Evolutionary conservation across 352 stramenopile genomes (phyloP).

Genomic region (Phytophthora meadii): DNA sequence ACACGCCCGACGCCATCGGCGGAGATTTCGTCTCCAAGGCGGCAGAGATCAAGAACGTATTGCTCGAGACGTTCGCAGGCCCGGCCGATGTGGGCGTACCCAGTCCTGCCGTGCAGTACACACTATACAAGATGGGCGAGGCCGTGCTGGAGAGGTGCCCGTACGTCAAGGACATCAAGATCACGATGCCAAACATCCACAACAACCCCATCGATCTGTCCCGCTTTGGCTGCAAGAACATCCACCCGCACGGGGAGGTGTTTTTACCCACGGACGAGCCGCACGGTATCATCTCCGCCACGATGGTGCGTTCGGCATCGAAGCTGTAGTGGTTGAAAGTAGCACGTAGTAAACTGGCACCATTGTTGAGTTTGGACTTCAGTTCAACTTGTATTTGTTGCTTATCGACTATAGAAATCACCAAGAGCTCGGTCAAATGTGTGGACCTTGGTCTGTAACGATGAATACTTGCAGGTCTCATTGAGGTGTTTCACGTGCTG

Average conservation of each 20-base stretch:
- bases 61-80: slow-evolving; percentile 83
- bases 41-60: slow-evolving; percentile 64
- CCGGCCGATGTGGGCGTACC: slow-evolving; percentile 78
- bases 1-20: slow-evolving; percentile 49
- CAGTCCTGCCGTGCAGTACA: slow-evolving; percentile 84
- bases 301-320: slow-evolving; percentile 66
- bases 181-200: slow-evolving; percentile 91
- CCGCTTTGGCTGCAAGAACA: slow-evolving; percentile 87
- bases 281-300: slow-evolving; percentile 88
- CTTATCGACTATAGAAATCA: slow-evolving; percentile 48
- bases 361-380: background rate
- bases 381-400: background rate
- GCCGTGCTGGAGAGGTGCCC: slow-evolving; percentile 73
- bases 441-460: slow-evolving; percentile 57
- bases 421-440: slow-evolving; percentile 48
- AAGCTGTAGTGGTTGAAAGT: slow-evolving; percentile 39
- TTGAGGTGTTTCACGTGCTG: slow-evolving; percentile 48
- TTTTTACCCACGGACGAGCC: slow-evolving; percentile 89
- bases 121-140: slow-evolving; percentile 88
- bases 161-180: slow-evolving; percentile 76
- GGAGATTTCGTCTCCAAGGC: slow-evolving; percentile 52
- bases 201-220: slow-evolving; percentile 88
- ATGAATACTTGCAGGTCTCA: slow-evolving; percentile 36
- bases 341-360: background rate
- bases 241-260: slow-evolving; percentile 88